A percentile compares a stretch with the other conserved stretches of the same genome.
These are phyloP conservation scores for Solanum raphanifolium DNA, from an alignment of 257 asterid genomes.

Conservation along the genomic window DNA sequence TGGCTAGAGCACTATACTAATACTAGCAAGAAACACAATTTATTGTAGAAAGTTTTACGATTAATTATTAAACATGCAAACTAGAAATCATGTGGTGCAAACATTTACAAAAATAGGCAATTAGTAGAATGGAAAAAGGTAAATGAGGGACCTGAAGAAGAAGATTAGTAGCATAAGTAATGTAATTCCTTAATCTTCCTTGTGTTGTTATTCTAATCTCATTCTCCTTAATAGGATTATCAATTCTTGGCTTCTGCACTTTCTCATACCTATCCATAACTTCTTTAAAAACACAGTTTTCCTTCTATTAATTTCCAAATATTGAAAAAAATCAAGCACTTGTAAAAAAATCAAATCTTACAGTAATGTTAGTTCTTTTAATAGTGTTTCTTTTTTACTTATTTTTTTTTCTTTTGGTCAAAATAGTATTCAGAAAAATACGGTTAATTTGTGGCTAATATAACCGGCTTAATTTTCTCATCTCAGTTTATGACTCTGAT, in stretches of 20 bases:
- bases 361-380: background rate
- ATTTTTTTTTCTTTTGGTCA: background rate
- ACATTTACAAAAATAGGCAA: no score
- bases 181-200: no score
- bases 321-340: background rate
- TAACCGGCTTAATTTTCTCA: background rate
- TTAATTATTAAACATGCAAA: no score
- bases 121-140: no score
- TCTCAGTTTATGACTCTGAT: background rate
- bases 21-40: no score
- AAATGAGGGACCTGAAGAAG: no score
- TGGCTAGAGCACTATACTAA: no score
- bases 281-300: background rate
- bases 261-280: slow-evolving; percentile 70
- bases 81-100: no score
- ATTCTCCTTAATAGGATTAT: slow-evolving; percentile 46
- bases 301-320: background rate
- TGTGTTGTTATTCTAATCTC: slow-evolving; percentile 47
- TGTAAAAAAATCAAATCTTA: background rate
- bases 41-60: no score
- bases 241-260: slow-evolving; percentile 58
- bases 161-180: no score
- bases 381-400: background rate
- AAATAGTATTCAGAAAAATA: background rate
- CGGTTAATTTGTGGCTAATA: background rate